Evolutionary conservation across 768 basidiomycete species (phyloP).

Genomic region (Podaxis sp.): DNA sequence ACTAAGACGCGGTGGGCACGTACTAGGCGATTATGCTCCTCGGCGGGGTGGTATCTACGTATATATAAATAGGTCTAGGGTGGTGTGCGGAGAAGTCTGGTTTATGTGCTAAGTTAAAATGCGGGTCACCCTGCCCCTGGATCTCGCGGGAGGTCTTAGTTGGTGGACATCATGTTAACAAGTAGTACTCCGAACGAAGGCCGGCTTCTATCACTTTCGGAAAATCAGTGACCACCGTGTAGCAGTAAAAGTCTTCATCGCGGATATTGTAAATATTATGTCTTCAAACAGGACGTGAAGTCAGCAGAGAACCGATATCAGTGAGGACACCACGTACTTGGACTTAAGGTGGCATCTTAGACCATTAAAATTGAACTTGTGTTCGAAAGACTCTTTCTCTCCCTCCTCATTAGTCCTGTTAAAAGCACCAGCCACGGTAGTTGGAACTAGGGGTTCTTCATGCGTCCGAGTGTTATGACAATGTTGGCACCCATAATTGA

Average conservation of each 20-base stretch:
- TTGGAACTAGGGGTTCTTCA: not conserved
- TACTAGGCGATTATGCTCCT: too few relatives aligned
- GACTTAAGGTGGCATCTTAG: not conserved
- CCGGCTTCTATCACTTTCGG: not conserved
- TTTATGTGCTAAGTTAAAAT: too few relatives aligned
- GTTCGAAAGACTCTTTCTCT: not conserved
- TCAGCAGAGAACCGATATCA: not conserved
- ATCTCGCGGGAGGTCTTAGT: too few relatives aligned
- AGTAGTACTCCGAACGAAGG: too few relatives aligned
- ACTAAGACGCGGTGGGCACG: too few relatives aligned
- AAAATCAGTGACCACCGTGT: not conserved
- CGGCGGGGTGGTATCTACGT: too few relatives aligned
- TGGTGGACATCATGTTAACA: too few relatives aligned
- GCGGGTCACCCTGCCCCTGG: too few relatives aligned
- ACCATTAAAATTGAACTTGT: not conserved
- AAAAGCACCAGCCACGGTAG: not conserved
- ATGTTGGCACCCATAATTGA: not conserved
- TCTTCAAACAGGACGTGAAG: not conserved
- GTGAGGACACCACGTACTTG: not conserved
- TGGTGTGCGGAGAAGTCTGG: too few relatives aligned
- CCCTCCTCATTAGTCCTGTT: not conserved
- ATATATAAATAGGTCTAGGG: too few relatives aligned
- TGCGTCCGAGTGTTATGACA: not conserved
- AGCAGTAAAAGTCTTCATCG: not conserved
- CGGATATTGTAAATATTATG: not conserved